These are phyloP conservation scores for Prunella vulgaris DNA, from an alignment of 257 asterid species.

Conservation along the genomic window DNA sequence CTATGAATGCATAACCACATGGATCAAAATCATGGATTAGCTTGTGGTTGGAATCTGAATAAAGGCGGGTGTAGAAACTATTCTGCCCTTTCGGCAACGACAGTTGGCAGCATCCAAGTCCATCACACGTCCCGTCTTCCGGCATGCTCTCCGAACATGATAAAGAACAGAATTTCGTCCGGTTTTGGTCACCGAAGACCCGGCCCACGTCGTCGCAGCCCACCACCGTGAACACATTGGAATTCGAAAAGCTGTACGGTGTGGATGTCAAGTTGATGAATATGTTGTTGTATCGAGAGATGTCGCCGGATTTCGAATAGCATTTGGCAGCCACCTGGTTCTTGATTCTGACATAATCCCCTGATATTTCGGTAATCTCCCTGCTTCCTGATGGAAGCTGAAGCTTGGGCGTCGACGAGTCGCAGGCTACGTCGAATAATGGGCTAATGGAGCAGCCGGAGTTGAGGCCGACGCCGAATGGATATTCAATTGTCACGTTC, in stretches of 20 bases:
- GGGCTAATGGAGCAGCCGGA: conserved; percentile 31
- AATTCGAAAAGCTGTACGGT: conserved; percentile 11
- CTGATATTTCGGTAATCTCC: conserved; percentile 20
- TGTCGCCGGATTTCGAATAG: conserved; percentile 10
- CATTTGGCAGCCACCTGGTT: conserved; percentile 17
- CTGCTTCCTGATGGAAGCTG: conserved; percentile 1
- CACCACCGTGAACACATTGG: conserved; percentile 23
- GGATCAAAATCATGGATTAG: not conserved
- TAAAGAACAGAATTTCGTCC: conserved; percentile 18
- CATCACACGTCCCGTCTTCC: not conserved
- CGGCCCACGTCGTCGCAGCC: conserved; percentile 43
- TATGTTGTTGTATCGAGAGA: not conserved
- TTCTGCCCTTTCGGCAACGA: not conserved
- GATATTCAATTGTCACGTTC: conserved; percentile 23
- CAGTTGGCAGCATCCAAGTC: not conserved
- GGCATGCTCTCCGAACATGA: conserved; percentile 16
- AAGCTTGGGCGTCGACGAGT: conserved; percentile 22
- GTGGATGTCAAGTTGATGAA: not conserved
- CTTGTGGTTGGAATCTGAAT: not conserved
- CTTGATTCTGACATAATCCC: conserved; percentile 14
- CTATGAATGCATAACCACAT: not conserved
- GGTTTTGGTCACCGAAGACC: not conserved
- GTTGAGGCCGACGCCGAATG: conserved; percentile 26
- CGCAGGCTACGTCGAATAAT: conserved; percentile 37
- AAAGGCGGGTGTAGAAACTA: not conserved